A percentile compares a stretch with the other conserved stretches of the same genome.
These are phyloP conservation scores for Lepidium didymum DNA, from an alignment of 345 rosid genomes.

Conservation along the genomic window DNA sequence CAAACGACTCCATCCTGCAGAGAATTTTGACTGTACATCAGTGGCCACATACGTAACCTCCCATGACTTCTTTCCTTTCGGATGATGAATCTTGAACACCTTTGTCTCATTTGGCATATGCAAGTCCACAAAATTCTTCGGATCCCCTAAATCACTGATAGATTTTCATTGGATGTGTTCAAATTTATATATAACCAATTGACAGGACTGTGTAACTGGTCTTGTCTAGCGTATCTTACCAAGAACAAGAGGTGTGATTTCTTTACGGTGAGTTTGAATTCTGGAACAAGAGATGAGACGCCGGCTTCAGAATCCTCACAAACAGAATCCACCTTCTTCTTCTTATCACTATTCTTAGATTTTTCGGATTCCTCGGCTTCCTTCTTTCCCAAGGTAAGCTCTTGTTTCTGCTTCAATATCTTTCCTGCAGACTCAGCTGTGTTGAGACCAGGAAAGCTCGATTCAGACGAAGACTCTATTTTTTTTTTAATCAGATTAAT, in stretches of 20 bases:
- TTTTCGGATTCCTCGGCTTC: neutral
- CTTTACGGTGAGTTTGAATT: constrained; percentile 14
- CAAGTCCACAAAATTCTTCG: constrained; percentile 15
- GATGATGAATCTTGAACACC: constrained; percentile 11
- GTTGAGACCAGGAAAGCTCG: neutral
- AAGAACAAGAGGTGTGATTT: constrained; percentile 16
- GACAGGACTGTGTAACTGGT: neutral
- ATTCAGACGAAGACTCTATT: constrained; percentile 3
- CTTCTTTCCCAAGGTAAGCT: constrained; percentile 14
- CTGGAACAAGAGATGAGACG: neutral
- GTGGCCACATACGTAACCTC: constrained; percentile 6
- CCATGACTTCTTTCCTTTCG: neutral
- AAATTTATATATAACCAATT: neutral
- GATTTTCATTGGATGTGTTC: neutral
- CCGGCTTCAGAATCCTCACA: neutral
- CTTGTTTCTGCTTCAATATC: neutral
- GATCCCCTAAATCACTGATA: constrained; percentile 3
- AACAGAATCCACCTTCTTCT: neutral
- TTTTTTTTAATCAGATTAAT: neutral
- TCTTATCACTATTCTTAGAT: neutral
- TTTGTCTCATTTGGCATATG: constrained; percentile 16
- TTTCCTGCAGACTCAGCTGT: neutral
- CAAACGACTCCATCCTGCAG: constrained; percentile 24
- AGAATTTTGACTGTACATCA: constrained; percentile 17
- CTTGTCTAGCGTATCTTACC: constrained; percentile 6